Evolutionary conservation across 768 basidiomycete genomes (phyloP).

Genomic region (Leccinum truebloodii): DNA sequence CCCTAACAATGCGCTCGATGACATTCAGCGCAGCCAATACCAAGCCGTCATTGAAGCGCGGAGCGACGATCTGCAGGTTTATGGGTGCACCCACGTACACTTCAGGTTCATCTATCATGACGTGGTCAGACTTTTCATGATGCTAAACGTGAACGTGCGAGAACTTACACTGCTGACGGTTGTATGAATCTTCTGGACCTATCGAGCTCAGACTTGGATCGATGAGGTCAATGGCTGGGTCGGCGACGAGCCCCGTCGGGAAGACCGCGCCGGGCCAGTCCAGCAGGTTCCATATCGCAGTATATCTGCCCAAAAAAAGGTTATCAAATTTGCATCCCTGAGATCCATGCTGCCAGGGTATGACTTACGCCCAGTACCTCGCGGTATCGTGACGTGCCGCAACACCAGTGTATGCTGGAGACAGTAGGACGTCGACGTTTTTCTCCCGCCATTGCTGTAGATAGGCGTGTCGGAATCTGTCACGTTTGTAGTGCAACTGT

Average conservation of each 20-base stretch:
- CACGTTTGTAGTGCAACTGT: slow-evolving; percentile 34
- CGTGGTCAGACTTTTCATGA: slow-evolving; percentile 1
- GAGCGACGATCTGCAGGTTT: slow-evolving; percentile 24
- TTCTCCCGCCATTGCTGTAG: slow-evolving; percentile 41
- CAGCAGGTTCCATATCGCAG: slow-evolving; percentile 43
- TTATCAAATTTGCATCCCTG: background rate
- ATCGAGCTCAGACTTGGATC: slow-evolving; percentile 3
- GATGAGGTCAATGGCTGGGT: slow-evolving; percentile 27
- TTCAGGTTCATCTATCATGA: slow-evolving; percentile 22
- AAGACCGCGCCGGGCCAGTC: slow-evolving; percentile 48
- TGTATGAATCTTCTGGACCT: slow-evolving; percentile 21
- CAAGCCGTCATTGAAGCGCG: slow-evolving; percentile 30
- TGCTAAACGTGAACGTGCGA: background rate
- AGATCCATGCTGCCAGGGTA: background rate
- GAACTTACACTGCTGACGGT: slow-evolving; percentile 21
- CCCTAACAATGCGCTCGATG: slow-evolving; percentile 27
- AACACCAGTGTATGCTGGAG: slow-evolving; percentile 36
- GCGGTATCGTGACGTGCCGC: slow-evolving; percentile 41
- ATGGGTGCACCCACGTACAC: slow-evolving; percentile 20
- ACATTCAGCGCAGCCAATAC: slow-evolving; percentile 28
- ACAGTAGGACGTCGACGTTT: slow-evolving; percentile 42
- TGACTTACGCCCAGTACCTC: slow-evolving; percentile 34
- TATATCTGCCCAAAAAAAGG: slow-evolving; percentile 32
- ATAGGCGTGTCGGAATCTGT: slow-evolving; percentile 35
- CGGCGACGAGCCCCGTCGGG: slow-evolving; percentile 40